phyloP scores from a whole-genome alignment of 495 filamentous ascomycete genomes.

The Thermochaetoides thermophila region DNA sequence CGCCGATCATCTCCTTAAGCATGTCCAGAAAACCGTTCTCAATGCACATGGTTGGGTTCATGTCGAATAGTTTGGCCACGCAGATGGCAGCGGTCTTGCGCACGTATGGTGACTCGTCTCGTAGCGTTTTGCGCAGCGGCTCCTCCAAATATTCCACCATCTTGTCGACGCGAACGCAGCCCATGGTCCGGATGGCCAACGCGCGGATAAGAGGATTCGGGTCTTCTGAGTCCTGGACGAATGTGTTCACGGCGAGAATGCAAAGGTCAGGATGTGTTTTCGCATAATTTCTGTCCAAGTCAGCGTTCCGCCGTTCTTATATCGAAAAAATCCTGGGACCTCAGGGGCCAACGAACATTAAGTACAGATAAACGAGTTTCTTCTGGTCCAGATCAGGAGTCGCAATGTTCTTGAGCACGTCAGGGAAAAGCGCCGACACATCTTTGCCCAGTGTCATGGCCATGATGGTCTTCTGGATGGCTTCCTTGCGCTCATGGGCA shows the following conservation, averaged over 20 bases:
- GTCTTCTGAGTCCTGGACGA: slow-evolving; percentile 98
- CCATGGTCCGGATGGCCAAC: slow-evolving; percentile 96
- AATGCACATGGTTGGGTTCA: slow-evolving; percentile 80
- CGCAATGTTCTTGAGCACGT: slow-evolving; percentile 98
- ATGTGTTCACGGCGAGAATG: slow-evolving; percentile 98
- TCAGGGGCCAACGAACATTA: slow-evolving; percentile 59
- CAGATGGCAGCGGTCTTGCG: slow-evolving; percentile 97
- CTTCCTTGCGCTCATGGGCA: slow-evolving; percentile 96
- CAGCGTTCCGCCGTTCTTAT: slow-evolving; percentile 9
- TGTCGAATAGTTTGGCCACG: slow-evolving; percentile 93
- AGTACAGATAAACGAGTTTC: slow-evolving; percentile 96
- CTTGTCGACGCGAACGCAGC: slow-evolving; percentile 95
- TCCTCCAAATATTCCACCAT: slow-evolving; percentile 99
- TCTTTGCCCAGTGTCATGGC: slow-evolving; percentile 99
- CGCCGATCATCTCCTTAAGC: slow-evolving; percentile 92
- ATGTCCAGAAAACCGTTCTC: slow-evolving; percentile 95
- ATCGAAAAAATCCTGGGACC: too few relatives aligned
- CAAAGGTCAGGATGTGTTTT: slow-evolving; percentile 98
- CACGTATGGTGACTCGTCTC: slow-evolving; percentile 95
- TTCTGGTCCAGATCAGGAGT: slow-evolving; percentile 94
- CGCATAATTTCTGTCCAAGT: slow-evolving; percentile 85
- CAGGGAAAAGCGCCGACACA: slow-evolving; percentile 92
- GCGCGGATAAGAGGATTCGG: slow-evolving; percentile 93
- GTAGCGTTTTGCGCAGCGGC: slow-evolving; percentile 86
- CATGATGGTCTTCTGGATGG: slow-evolving; percentile 99